Base-by-base conservation (phyloP, 768 basidiomycete genomes). In the Candolleomyces aberdarensis region DNA sequence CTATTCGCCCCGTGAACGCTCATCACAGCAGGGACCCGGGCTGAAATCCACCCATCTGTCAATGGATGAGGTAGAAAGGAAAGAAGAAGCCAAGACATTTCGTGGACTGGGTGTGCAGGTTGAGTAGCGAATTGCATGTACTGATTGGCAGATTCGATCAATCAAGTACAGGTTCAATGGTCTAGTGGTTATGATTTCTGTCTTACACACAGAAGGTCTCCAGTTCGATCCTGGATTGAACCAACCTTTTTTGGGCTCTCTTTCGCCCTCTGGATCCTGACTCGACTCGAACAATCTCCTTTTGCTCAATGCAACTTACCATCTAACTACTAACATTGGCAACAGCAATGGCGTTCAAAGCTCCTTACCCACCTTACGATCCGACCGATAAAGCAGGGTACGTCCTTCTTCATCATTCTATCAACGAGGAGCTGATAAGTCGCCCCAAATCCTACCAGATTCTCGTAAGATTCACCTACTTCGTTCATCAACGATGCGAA, bases 311-410 rank as follows among this genome's bases (percentile, higher is more conserved):
- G 11, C 56, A 31, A 15, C 29, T 31, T 52, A 3, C 3, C 51
- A 5, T 7, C 7, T n/a, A 7, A 31, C 29, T 31, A 52, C 51
- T 13, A 44, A 3, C 43, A 13, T 4, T 44, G 43, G 13, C 60
- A 44, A 26, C 26, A 26, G 26, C 26, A 26, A 67, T 70, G 71
- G 22, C 67, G 17, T 71, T 70, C 51, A 56, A 61, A 39, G 56
- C 88, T 31, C 83, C 88, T 3, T 84, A 82, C 67, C 80, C 83
- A 2, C 87, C 91, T 0, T 91, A 88, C 66, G 89, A 92, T 72
- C 91, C 91, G 8, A 83, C 79, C 1, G 91, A 92, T 70, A 85
- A 74, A 70, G 66, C 75, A 29, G 78, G 88, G 90, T 89, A 68
- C 66, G 80, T 66, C 31, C 46, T 56, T 47, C 47, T 32, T 44